Conservation (phyloP, 2,329 filamentous ascomycete species). For the Pseudocercospora vitis region DNA sequence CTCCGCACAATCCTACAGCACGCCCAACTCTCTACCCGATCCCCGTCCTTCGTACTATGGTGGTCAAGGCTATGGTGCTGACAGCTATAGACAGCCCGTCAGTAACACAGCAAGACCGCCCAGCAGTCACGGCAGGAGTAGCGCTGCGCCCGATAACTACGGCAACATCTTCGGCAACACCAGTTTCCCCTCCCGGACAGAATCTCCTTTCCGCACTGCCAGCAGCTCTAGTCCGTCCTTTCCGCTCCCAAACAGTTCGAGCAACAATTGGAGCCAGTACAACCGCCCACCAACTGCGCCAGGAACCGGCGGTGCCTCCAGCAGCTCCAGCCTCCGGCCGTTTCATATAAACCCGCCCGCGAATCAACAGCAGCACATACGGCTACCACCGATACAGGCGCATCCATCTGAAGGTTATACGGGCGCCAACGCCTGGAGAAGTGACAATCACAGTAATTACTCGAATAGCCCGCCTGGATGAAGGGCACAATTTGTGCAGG, state of each 20-base stretch:
- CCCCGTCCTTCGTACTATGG: conserved; percentile 22
- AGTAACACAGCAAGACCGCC: conserved; percentile 23
- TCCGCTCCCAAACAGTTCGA: conserved; percentile 11
- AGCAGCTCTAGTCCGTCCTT: conserved; percentile 18
- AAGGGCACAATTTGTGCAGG: neutral
- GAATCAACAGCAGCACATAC: conserved; percentile 12
- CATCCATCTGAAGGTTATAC: conserved; percentile 12
- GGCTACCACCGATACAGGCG: conserved; percentile 18
- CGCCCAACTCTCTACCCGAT: conserved; percentile 29
- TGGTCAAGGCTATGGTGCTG: conserved; percentile 23
- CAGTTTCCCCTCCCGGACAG: conserved; percentile 11
- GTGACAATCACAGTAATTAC: conserved; percentile 16
- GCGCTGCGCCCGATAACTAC: conserved; percentile 12
- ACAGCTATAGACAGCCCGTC: conserved; percentile 29
- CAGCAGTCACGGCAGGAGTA: conserved; percentile 23
- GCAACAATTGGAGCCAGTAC: conserved; percentile 9
- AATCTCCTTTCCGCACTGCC: conserved; percentile 13
- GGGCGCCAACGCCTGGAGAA: conserved; percentile 16
- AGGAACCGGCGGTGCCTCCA: conserved; percentile 8
- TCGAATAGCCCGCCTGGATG: conserved; percentile 19
- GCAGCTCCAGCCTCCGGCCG: conserved; percentile 4
- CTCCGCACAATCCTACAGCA: conserved; percentile 25
- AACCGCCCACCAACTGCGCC: conserved; percentile 14
- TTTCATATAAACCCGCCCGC: conserved; percentile 18
- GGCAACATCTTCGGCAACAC: conserved; percentile 8